phyloP scores from a whole-genome alignment of 805 yeast species.

The Yamadazyma olivae region DNA sequence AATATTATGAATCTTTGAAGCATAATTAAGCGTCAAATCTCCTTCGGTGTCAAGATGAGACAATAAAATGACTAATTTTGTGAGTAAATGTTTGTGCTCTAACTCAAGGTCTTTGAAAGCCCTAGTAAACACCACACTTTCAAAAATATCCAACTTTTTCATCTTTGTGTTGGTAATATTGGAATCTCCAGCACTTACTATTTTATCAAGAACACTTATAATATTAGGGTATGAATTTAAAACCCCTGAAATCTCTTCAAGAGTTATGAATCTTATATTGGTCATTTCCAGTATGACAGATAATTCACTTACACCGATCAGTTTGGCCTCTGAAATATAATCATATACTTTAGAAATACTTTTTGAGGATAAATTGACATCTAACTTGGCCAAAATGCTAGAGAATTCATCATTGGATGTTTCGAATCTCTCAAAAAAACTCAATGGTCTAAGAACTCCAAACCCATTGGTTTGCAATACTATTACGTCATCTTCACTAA shows the following conservation, averaged over 20 bases:
- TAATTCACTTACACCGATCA: constrained; percentile 9
- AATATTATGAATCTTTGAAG: constrained; percentile 19
- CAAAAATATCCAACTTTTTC: constrained; percentile 1
- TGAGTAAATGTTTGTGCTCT: constrained; percentile 26
- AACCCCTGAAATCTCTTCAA: constrained; percentile 6
- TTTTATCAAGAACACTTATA: constrained; percentile 1
- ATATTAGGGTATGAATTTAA: constrained; percentile 24
- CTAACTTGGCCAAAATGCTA: constrained; percentile 19
- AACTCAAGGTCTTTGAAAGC: constrained; percentile 27
- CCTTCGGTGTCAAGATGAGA: constrained; percentile 26
- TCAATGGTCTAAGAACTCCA: constrained; percentile 29
- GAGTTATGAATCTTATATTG: constrained; percentile 20
- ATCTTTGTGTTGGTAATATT: neutral
- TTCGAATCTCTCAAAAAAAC: constrained; percentile 25
- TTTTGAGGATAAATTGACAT: constrained; percentile 25
- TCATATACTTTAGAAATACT: constrained; percentile 21
- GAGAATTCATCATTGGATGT: constrained; percentile 14
- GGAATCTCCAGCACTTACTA: constrained; percentile 1
- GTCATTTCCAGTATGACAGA: constrained; percentile 19
- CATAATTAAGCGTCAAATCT: neutral
- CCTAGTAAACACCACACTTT: constrained; percentile 20
- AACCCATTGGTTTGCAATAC: constrained; percentile 32
- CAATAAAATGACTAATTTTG: constrained; percentile 27
- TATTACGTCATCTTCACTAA: constrained; percentile 14
- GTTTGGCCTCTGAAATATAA: neutral